Base-by-base conservation (phyloP, 23 red algal genomes). In the Chondrus crispus region DNA sequence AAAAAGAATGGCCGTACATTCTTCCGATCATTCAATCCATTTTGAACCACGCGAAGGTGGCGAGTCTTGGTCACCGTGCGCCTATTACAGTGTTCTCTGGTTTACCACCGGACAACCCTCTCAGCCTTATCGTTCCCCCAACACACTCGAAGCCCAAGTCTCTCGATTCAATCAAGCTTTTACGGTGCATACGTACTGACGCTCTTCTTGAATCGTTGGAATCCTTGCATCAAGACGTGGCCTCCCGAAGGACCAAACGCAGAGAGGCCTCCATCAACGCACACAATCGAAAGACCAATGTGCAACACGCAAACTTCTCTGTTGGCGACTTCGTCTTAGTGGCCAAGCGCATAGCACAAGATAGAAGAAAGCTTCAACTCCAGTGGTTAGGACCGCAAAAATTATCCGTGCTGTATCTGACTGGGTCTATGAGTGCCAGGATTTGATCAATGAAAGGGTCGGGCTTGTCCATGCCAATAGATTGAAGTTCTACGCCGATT, bases 401-500 rank as follows among this genome's bases (percentile, higher is more conserved):
- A 77, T 77, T 48, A 77, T 24, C 44, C 38, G 9, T 24, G 71
- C 38, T 10, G 13, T 26, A 44, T 1, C 71, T 39, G 11, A 77
- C 1, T 48, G 37, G 9, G 11, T 77, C 20, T 77, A 39, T 37
- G 71, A 76, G 43, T 41, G 12, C 43, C 1, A 76, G 1, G 71
- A 41, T 47, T 0, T 76, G 38, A 76, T 76, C 11, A 76, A 76
- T 38, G 28, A 76, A 43, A 45, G 1, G 38, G 10, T 41, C 71
- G 12, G 29, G 38, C 2, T 41, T 22, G 71, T 76, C 29, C 71
- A 76, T 76, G 71, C 71, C 10, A 76, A 76, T 38, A 7, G 71
- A 26, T 38, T 76, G 24, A 76, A 41, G 71, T 76, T 76, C 24
- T 76, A 76, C 20, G 71, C 71, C 43, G 71, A 37, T 44, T 76